Evolutionary conservation across 2,329 filamentous ascomycete genomes (phyloP).

Genomic region (Geosmithia morbida): DNA sequence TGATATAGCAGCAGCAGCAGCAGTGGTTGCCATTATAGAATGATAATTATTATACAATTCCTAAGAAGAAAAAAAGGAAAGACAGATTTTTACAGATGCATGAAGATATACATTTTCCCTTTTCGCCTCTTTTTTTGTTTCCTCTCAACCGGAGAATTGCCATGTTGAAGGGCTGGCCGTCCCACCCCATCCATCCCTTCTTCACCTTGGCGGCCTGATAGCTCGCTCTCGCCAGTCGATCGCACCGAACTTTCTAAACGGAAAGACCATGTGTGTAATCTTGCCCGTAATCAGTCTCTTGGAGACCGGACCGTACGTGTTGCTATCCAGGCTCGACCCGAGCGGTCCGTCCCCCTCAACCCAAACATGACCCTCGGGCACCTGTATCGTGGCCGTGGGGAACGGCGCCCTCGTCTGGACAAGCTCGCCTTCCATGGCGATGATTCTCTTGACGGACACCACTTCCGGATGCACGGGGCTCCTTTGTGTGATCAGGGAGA

Average conservation of each 20-base stretch:
- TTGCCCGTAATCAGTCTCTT: slow-evolving; percentile 60
- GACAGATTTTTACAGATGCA: background rate
- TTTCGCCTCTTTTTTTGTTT: background rate
- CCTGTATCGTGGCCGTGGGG: slow-evolving; percentile 36
- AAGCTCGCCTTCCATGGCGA: slow-evolving; percentile 67
- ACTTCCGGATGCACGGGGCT: slow-evolving; percentile 57
- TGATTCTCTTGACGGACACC: slow-evolving; percentile 65
- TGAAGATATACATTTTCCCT: background rate
- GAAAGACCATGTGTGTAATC: slow-evolving; percentile 59
- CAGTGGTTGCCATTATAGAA: background rate
- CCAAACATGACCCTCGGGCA: slow-evolving; percentile 84
- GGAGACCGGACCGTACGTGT: slow-evolving; percentile 76
- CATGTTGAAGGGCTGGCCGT: too few species aligned
- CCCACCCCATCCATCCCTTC: too few species aligned
- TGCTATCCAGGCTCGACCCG: slow-evolving; percentile 65
- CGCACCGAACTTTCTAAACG: slow-evolving; percentile 41
- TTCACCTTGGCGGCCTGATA: slow-evolving; percentile 3
- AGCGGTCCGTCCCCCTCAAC: slow-evolving; percentile 78
- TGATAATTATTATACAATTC: background rate
- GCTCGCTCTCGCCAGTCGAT: slow-evolving; percentile 35
- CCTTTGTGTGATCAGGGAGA: slow-evolving; percentile 27
- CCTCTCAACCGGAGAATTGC: slow-evolving; percentile 2
- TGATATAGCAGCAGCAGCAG: background rate
- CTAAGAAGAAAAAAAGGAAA: background rate
- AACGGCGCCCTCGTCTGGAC: slow-evolving; percentile 53